Evolutionary conservation across 495 filamentous ascomycete genomes (phyloP).

Genomic region (Aspergillus haitiensis): DNA sequence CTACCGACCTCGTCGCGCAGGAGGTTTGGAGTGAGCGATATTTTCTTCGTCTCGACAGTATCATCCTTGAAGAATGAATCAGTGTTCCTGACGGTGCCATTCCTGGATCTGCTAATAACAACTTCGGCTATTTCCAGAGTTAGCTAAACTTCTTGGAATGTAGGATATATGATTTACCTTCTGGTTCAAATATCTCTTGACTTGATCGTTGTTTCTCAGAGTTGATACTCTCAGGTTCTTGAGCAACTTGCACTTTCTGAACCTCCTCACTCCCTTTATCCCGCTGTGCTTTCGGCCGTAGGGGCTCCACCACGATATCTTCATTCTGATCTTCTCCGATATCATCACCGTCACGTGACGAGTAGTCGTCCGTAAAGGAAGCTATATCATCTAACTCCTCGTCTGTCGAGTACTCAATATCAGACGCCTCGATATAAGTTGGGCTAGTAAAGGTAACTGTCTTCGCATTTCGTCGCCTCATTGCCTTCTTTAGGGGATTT

Average conservation of each 20-base stretch:
- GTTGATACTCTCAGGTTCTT: conserved; percentile 33
- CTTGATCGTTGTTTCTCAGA: conserved; percentile 53
- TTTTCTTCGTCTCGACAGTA: conserved; percentile 91
- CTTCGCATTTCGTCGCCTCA: conserved; percentile 83
- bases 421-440: conserved; percentile 88
- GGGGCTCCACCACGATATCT: conserved; percentile 49
- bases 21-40: conserved; percentile 93
- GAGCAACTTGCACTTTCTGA: conserved; percentile 31
- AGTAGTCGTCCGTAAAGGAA: conserved; percentile 55
- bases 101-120: conserved; percentile 67
- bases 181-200: conserved; percentile 64
- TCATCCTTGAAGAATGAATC: conserved; percentile 98
- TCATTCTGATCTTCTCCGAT: conserved; percentile 36
- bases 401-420: conserved; percentile 86
- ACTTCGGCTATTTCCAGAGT: conserved; percentile 44
- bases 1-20: conserved; percentile 75
- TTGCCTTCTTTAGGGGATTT: conserved; percentile 85
- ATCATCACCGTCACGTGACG: conserved; percentile 46
- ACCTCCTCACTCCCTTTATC: conserved; percentile 37
- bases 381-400: conserved; percentile 67
- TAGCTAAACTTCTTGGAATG: background rate
- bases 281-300: conserved; percentile 42
- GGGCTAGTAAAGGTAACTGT: conserved; percentile 84
- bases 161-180: conserved; percentile 31
- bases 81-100: conserved; percentile 81